Evolutionary conservation across 805 yeast species (phyloP), one percentile per base, ranked within the genome.

Genomic region (Osmozyma mogii): DNA sequence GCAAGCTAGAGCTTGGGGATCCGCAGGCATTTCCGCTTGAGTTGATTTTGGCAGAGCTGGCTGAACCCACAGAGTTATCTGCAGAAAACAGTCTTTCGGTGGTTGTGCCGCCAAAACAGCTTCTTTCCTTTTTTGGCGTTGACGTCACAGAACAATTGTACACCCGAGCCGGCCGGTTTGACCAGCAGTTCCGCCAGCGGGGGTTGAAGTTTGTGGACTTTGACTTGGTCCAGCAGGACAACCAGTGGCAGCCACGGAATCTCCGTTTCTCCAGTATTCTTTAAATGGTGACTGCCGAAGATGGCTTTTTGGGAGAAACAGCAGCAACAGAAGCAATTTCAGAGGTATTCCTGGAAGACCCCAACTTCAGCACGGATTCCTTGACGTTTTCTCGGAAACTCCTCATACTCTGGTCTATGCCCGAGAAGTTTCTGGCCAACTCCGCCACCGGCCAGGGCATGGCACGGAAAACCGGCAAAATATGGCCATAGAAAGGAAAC

Each of bases 401-500:
- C 22, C 27, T 22, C 18, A 35, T 35, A 23, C 35, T 25, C 16
- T 15, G 21, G 51, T 87, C 96, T 50, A 88, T 77, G 2, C 87
- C 84, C 5, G 88, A 70, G 7, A 72, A 35, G 34, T 58, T 50
- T 27, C 96, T 56, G 1, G 69, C 59, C 0, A 66, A n/a, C 31
- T 64, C 72, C 6, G 66, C 75, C 2, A 83, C 21, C 2, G 80
- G 84, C 79, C 84, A 74, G 0, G 95, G 94, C 10, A 75, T 52
- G 0, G 76, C 73, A 33, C 92, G 65, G 40, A 87, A 58, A 1
- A 82, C 35, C 0, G 95, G 95, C 20, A 88, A 44, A 25, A 83
- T 56, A 39, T 78, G 72, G 2, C 84, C 87, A 52, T 88, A 89
- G 25, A 78, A 59, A 0, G 97, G 96, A 17, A 75, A 42, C 38